phyloP scores from a whole-genome alignment of 2,329 filamentous ascomycete genomes.

The Aureobasidium lini region DNA sequence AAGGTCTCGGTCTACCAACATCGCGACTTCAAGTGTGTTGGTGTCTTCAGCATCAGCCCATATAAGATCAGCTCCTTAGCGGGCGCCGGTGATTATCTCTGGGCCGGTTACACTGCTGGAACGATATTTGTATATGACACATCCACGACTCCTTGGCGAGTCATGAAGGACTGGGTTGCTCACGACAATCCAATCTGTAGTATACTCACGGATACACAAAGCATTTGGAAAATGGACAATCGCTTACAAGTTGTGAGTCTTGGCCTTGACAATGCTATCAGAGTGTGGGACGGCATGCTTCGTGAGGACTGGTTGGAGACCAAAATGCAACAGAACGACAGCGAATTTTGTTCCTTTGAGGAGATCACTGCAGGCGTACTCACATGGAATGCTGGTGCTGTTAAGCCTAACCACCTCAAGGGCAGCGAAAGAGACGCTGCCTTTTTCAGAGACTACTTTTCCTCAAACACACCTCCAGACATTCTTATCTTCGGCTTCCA shows the following conservation, averaged over 20 bases:
- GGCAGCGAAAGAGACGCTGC: conserved; percentile 61
- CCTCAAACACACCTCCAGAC: conserved; percentile 71
- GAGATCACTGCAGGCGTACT: conserved; percentile 73
- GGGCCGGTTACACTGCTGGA: conserved; percentile 91
- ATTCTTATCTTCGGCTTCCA: conserved; percentile 96
- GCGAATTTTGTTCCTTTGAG: conserved; percentile 77
- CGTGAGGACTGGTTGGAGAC: conserved; percentile 92
- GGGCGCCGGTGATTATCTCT: conserved; percentile 73
- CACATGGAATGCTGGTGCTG: conserved; percentile 97
- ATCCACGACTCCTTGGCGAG: conserved; percentile 69
- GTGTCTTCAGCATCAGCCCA: conserved; percentile 74
- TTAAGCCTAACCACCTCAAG: conserved; percentile 75
- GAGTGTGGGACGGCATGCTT: conserved; percentile 85
- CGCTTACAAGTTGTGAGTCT: conserved; percentile 78
- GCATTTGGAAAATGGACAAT: conserved; percentile 70
- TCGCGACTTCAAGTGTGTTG: conserved; percentile 67
- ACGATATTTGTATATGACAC: conserved; percentile 92
- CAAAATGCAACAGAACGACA: conserved; percentile 77
- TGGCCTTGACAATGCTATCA: conserved; percentile 77
- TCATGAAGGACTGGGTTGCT: conserved; percentile 91
- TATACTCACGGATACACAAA: conserved; percentile 69
- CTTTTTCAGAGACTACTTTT: conserved; percentile 76
- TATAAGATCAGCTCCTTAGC: conserved; percentile 91
- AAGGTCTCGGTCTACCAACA: conserved; percentile 91
- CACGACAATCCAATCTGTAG: conserved; percentile 76